Percentiles rank a stretch among this genome's conserved stretches.
Conservation (phyloP, 352 stramenopile species). For the Phytophthora fragariae region DNA sequence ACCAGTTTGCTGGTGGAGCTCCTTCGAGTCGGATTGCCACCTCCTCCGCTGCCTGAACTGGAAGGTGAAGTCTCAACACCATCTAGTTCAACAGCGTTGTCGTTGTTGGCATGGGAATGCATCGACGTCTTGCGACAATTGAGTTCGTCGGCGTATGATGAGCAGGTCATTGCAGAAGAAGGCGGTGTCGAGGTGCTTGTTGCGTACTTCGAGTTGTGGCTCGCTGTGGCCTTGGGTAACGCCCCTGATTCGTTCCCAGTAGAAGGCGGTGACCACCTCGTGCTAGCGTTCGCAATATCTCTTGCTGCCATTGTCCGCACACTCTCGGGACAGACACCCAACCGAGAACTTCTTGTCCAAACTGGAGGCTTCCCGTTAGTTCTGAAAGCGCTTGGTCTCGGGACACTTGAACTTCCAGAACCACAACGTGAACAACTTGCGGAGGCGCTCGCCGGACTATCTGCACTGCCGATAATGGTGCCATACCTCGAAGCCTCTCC, state of each 20-base stretch:
- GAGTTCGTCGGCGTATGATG: conserved; percentile 41
- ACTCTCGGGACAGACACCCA: conserved; percentile 30
- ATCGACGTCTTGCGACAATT: conserved; percentile 54
- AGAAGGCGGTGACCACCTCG: conserved; percentile 26
- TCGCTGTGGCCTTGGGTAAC: conserved; percentile 26
- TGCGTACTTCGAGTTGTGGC: conserved; percentile 47
- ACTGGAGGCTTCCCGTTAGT: conserved; percentile 49
- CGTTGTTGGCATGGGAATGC: conserved; percentile 40
- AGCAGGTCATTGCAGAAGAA: conserved; percentile 54
- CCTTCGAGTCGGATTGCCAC: conserved; percentile 38
- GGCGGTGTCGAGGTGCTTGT: conserved; percentile 51
- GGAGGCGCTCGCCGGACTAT: conserved; percentile 29
- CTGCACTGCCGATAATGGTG: conserved; percentile 19
- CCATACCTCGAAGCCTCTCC: conserved; percentile 28
- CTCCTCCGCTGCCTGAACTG: background rate
- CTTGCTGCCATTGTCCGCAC: conserved; percentile 29
- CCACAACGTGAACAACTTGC: conserved; percentile 30
- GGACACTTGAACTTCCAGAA: conserved; percentile 13
- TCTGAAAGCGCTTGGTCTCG: conserved; percentile 40
- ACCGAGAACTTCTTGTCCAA: conserved; percentile 40
- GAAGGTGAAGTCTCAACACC: conserved; percentile 3
- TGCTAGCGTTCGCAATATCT: conserved; percentile 24
- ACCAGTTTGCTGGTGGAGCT: conserved; percentile 47
- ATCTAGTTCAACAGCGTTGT: conserved; percentile 10
- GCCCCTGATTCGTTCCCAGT: conserved; percentile 13